Conservation (phyloP, 2,329 filamentous ascomycete genomes). For the Ascocoryne sarcoides region DNA sequence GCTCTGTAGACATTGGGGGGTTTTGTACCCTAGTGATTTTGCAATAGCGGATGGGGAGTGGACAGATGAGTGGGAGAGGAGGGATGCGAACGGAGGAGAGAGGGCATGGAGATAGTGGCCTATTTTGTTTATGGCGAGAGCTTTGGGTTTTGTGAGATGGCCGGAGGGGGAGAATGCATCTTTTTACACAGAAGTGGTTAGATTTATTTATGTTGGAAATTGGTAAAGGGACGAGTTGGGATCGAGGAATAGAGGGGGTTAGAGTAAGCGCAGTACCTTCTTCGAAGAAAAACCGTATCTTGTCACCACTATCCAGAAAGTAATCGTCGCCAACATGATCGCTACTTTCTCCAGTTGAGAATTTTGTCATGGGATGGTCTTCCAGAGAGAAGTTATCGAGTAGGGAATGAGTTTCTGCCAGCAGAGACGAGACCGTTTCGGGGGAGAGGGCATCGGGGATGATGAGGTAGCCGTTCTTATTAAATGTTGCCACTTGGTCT, state of each 20-base stretch:
- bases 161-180: conserved; percentile 68
- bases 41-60: conserved; percentile 30
- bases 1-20: conserved; percentile 65
- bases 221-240: too few relatives aligned
- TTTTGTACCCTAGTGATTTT: conserved; percentile 38
- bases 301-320: conserved; percentile 83
- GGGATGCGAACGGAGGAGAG: conserved; percentile 54
- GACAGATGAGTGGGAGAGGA: conserved; percentile 37
- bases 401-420: conserved; percentile 65
- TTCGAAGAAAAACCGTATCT: conserved; percentile 95
- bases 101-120: conserved; percentile 68
- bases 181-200: conserved; percentile 15
- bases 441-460: conserved; percentile 67
- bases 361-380: conserved; percentile 85
- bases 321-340: conserved; percentile 90
- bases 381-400: conserved; percentile 69
- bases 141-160: conserved; percentile 66
- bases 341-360: conserved; percentile 68
- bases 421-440: conserved; percentile 56
- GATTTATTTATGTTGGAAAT: conserved; percentile 1
- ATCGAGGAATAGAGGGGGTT: not conserved
- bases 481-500: conserved; percentile 63
- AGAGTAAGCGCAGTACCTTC: conserved; percentile 40
- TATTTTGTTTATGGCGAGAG: conserved; percentile 82
- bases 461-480: conserved; percentile 82